These are phyloP conservation scores for Exophiala viscosa DNA, from an alignment of 2,329 filamentous ascomycete species.

Conservation along the genomic window DNA sequence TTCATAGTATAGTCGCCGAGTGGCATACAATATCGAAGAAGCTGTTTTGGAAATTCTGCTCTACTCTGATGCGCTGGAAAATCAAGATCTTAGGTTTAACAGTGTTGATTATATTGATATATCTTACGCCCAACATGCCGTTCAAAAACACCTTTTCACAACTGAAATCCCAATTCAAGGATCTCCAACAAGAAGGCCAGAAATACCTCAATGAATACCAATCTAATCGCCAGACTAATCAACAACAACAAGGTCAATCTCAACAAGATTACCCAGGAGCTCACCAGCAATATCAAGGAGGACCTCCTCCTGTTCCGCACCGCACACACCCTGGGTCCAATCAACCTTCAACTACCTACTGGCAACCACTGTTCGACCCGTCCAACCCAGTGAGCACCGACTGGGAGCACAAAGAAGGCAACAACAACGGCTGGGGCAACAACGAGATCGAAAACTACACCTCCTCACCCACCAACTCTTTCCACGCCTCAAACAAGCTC, in stretches of 20 bases:
- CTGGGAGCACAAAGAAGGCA: slow-evolving; percentile 27
- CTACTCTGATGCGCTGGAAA: background rate
- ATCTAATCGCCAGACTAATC: background rate
- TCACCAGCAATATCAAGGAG: slow-evolving; percentile 5
- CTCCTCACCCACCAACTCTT: slow-evolving; percentile 18
- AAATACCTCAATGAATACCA: slow-evolving; percentile 3
- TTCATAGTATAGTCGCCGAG: too few relatives aligned
- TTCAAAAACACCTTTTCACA: slow-evolving; percentile 18
- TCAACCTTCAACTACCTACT: slow-evolving; percentile 19
- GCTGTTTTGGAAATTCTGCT: too few relatives aligned
- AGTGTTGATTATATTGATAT: background rate
- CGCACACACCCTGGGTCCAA: slow-evolving; percentile 10
- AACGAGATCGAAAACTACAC: slow-evolving; percentile 28
- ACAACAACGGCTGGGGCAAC: slow-evolving; percentile 29
- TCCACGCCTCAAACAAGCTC: slow-evolving; percentile 25
- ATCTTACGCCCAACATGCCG: slow-evolving; percentile 10
- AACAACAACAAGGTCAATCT: background rate
- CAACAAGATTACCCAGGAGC: background rate
- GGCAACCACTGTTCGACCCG: slow-evolving; percentile 24
- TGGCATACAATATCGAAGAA: too few relatives aligned
- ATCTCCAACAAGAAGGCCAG: slow-evolving; percentile 21
- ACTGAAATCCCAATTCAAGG: slow-evolving; percentile 19
- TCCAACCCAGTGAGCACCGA: slow-evolving; percentile 16
- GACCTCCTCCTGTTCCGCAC: slow-evolving; percentile 19
- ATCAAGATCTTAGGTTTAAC: too few relatives aligned